Base-by-base conservation (phyloP, 345 rosid species). In the Brassica juncea region DNA sequence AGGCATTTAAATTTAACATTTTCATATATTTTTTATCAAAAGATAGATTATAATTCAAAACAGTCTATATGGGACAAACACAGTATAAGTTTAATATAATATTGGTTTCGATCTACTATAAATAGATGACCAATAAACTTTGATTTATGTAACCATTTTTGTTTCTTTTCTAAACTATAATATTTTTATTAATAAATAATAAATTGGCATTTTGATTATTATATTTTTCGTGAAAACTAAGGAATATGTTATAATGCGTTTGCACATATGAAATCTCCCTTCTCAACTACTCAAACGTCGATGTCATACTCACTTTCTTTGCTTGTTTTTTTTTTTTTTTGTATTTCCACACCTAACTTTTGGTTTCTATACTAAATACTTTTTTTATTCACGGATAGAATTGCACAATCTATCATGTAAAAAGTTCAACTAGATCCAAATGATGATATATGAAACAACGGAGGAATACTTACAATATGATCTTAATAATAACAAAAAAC, bases 251-350 rank as follows among this genome's bases (percentile, higher is more conserved):
- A 80, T 75, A 70, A 80, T 75, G 80, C 80, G 80, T 63, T 75
- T 70, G 76, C 75, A 71, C 68, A 75, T 70, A 80, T 44, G 76
- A 70, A 73, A 80, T 55, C 72, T 75, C 73, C 83, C 83, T 80
- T 80, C 73, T 80, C 76, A 58, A 75, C 80, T 75, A 80, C 83
- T 80, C 83, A 75, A 75, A 75, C 76, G 83, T 80, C 83, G 35
- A 74, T 80, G 42, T 80, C 83, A 74, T 74, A 21, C 1, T 75
- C 80, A 74, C 79, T 74, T 74, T 66, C 63, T 23, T 79, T 58
- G 72, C 72, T 72, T 72, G 12, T 54, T 7, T 54, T 12, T 39
- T 39, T 39, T 28, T 37, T 64, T 59, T 74, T 70, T 75, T 75
- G 54, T 75, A 62, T 80, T 70, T 44, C 72, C 8, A 9, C 73